phyloP scores from a whole-genome alignment of 495 filamentous ascomycete species.

The Xylaria telfairii region DNA sequence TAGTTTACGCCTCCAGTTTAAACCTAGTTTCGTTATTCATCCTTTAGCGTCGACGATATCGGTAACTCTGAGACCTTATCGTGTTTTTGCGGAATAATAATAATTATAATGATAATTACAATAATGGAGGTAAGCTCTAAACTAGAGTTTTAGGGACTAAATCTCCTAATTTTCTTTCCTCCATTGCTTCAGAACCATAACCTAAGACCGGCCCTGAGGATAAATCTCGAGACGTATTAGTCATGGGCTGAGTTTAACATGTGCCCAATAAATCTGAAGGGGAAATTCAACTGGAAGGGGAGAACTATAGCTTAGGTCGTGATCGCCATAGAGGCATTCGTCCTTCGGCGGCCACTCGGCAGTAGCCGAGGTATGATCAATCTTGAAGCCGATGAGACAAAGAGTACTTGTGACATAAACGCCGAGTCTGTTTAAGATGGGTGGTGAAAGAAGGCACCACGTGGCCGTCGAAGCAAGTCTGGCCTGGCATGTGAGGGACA shows the following conservation, averaged over 20 bases:
- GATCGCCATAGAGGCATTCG: not conserved
- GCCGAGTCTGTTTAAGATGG: conserved; percentile 8
- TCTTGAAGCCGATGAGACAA: conserved; percentile 4
- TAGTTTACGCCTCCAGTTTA: conserved; percentile 4
- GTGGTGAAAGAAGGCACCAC: conserved; percentile 18
- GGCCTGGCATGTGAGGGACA: conserved; percentile 10
- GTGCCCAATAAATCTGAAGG: not conserved
- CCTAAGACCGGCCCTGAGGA: not conserved
- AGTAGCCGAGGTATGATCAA: conserved; percentile 7
- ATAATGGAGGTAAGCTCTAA: not conserved
- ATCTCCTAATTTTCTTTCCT: not conserved
- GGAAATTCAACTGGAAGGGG: not conserved
- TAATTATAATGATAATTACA: not conserved
- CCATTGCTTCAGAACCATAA: not conserved
- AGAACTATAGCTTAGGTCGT: not conserved
- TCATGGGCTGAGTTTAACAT: not conserved
- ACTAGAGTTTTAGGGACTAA: not conserved
- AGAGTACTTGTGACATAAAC: not conserved
- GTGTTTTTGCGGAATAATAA: not conserved
- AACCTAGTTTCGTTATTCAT: conserved; percentile 3
- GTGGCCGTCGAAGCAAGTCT: conserved; percentile 10
- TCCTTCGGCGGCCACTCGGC: conserved; percentile 13
- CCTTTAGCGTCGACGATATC: not conserved
- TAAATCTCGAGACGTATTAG: not conserved
- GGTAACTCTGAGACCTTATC: not conserved